Conservation (phyloP, 768 basidiomycete genomes). For the Mycena filopes region DNA sequence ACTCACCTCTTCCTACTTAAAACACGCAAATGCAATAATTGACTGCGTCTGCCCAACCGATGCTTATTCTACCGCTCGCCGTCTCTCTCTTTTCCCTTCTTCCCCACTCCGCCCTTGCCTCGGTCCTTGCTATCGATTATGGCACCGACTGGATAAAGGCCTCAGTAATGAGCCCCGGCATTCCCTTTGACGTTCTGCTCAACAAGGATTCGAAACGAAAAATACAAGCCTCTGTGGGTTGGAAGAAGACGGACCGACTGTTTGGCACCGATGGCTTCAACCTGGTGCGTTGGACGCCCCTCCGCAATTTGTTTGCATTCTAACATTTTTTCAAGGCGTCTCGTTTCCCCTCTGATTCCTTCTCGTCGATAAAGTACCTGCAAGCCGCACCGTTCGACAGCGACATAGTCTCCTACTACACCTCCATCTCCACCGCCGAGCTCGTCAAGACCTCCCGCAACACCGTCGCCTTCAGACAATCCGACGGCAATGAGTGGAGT, state of each 20-base stretch:
- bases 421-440: slow-evolving; percentile 64
- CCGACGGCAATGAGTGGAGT: slow-evolving; percentile 77
- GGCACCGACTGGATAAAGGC: slow-evolving; percentile 98
- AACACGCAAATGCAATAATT: slow-evolving; percentile 14
- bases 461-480: slow-evolving; percentile 68
- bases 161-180: slow-evolving; percentile 92
- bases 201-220: slow-evolving; percentile 98
- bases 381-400: slow-evolving; percentile 77
- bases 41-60: slow-evolving; percentile 28
- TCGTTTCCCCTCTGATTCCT: slow-evolving; percentile 90
- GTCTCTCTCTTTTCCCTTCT: slow-evolving; percentile 52
- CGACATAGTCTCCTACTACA: slow-evolving; percentile 66
- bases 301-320: slow-evolving; percentile 1
- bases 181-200: slow-evolving; percentile 94
- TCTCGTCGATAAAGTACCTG: slow-evolving; percentile 85
- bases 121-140: slow-evolving; percentile 97
- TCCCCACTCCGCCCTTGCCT: slow-evolving; percentile 64
- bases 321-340: slow-evolving; percentile 69
- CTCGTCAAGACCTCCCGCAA: slow-evolving; percentile 65
- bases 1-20: slow-evolving; percentile 2
- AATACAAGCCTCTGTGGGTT: slow-evolving; percentile 88
- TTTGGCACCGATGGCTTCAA: slow-evolving; percentile 92
- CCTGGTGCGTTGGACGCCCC: slow-evolving; percentile 65
- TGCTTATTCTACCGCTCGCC: slow-evolving; percentile 53
- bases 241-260: slow-evolving; percentile 90